Evolutionary conservation across 257 asterid species (phyloP), one percentile per base, ranked within the genome.

Genomic region (Hygrophila difformis): DNA sequence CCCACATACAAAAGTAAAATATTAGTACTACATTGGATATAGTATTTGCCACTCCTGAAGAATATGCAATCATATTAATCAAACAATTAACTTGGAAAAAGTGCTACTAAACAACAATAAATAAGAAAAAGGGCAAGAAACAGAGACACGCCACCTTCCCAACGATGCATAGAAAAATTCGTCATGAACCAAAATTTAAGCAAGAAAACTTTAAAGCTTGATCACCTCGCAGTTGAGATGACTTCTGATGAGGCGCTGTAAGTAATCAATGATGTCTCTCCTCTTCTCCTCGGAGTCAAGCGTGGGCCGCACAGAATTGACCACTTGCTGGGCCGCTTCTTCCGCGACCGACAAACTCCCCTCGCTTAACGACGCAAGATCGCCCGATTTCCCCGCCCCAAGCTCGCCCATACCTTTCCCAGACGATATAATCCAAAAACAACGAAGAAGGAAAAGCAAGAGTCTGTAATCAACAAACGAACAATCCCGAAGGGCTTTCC

Each of bases 211-310:
- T 15, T 18, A 0, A 20, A 39, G 14, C 12, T 17, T 17, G n/a
- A 47, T 9, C 24, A 79, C 85, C 82, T 79, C 79, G 61, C 73
- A 72, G 51, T 65, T 50, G 60, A 76, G 62, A 41, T 38, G 69
- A 46, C 19, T 59, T 47, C 60, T 60, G 62, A 79, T 42, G 35
- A 79, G 89, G 13, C 60, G 65, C 56, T 79, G 84, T 13, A 79
- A 49, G 53, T 59, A 73, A 48, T 79, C 79, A 65, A 73, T 46
- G 44, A 76, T 74, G 63, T 76, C 82, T 47, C 64, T 50, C 51
- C 89, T 67, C 60, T 56, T 76, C 67, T 75, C 85, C 66, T 66
- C 82, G 0, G 82, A 65, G 74, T 76, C 82, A 11, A 73, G 67
- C 1, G 82, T 79, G 6, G 89, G 85, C 43, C 53, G 82, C 4